Conservation (phyloP, 768 basidiomycete genomes). For the Leccinum boreale region DNA sequence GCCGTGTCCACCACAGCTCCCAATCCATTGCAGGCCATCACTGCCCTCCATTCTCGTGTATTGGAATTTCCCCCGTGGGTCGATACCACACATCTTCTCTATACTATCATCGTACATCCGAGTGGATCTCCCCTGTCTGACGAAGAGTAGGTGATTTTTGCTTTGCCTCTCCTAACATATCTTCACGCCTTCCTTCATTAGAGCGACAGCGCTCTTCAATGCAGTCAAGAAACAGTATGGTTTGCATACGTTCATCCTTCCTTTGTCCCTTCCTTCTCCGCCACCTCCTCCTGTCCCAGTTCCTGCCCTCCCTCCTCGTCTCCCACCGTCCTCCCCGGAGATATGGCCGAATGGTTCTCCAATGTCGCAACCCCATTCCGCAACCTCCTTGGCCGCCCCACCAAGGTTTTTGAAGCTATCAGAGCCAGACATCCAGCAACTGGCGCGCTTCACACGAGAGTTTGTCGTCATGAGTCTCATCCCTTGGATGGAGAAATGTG, state of each 20-base stretch:
- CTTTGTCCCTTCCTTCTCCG: constrained; percentile 57
- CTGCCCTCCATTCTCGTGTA: constrained; percentile 63
- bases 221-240: constrained; percentile 88
- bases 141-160: constrained; percentile 62
- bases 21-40: constrained; percentile 79
- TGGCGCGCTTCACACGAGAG: constrained; percentile 79
- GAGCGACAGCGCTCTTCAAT: constrained; percentile 76
- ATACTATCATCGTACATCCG: constrained; percentile 77
- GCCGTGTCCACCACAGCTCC: constrained; percentile 80
- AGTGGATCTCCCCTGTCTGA: constrained; percentile 63
- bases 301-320: constrained; percentile 60
- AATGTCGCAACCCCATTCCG: not conserved
- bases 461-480: constrained; percentile 85
- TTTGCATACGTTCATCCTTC: constrained; percentile 69
- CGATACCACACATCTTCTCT: constrained; percentile 65
- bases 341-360: constrained; percentile 19
- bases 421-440: constrained; percentile 71
- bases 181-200: constrained; percentile 28
- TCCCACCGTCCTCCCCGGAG: constrained; percentile 47
- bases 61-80: constrained; percentile 80
- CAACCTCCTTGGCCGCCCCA: not conserved
- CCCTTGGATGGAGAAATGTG: constrained; percentile 96
- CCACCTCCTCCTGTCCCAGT: constrained; percentile 67
- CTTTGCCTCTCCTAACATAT: constrained; percentile 1
- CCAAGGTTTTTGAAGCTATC: constrained; percentile 47